Percentiles rank a stretch among this genome's conserved stretches.
Evolutionary conservation across 768 basidiomycete genomes (phyloP).

Genomic region (Lactifluus hygrophoroides): DNA sequence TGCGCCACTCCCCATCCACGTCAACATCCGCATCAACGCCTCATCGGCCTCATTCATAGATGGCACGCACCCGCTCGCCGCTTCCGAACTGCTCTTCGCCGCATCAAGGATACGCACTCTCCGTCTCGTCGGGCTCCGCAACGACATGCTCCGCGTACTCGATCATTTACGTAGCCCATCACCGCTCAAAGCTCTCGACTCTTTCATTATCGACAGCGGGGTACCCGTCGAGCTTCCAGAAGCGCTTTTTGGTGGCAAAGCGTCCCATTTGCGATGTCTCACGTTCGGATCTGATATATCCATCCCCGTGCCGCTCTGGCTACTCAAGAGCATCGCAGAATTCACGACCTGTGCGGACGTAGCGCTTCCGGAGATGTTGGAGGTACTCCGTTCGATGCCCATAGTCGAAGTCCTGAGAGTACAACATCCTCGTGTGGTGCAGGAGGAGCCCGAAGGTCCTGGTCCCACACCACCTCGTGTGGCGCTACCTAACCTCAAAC

Average conservation of each 20-base stretch:
- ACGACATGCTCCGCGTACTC: slow-evolving; percentile 1
- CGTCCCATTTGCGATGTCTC: slow-evolving; percentile 3
- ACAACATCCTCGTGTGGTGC: slow-evolving; percentile 9
- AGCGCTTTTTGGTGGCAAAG: slow-evolving; percentile 6
- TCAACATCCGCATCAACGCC: background rate
- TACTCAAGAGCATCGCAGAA: background rate
- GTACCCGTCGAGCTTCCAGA: background rate
- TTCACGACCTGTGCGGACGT: slow-evolving; percentile 11
- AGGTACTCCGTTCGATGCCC: slow-evolving; percentile 3
- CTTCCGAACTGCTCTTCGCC: slow-evolving; percentile 1
- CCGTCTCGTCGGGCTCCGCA: slow-evolving; percentile 8
- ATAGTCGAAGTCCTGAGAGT: slow-evolving; percentile 4
- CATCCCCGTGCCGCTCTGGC: slow-evolving; percentile 9
- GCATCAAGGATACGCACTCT: slow-evolving; percentile 2
- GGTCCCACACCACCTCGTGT: background rate
- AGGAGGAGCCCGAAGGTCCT: background rate
- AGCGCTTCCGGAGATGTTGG: background rate
- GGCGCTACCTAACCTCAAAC: background rate
- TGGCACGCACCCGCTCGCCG: slow-evolving; percentile 5
- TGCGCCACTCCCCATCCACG: background rate
- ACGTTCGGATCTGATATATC: slow-evolving; percentile 4
- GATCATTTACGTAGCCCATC: slow-evolving; percentile 4
- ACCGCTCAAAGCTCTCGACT: background rate
- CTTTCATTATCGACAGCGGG: slow-evolving; percentile 2
- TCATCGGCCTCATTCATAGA: background rate